phyloP scores from a whole-genome alignment of 2,329 filamentous ascomycete genomes.

The Clarireedia sp. region DNA sequence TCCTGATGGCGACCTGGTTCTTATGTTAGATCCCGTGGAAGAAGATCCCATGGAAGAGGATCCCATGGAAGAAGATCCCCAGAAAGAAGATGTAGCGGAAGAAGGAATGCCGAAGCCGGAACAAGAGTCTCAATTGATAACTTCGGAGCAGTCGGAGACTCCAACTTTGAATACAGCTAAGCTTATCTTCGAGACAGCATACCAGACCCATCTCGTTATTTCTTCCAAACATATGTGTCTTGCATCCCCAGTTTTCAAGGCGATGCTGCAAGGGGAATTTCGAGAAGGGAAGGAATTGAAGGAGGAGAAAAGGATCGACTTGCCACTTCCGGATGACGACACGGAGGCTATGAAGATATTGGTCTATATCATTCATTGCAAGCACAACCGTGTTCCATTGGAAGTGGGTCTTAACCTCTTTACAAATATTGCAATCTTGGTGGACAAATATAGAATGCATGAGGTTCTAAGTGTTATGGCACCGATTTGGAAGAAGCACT shows the following conservation, averaged over 20 bases:
- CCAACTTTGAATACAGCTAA: neutral
- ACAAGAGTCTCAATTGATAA: neutral
- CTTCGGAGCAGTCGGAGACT: neutral
- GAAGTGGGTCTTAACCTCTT: neutral
- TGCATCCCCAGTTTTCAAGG: neutral
- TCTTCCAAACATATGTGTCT: constrained; percentile 3
- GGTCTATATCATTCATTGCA: neutral
- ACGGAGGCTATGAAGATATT: neutral
- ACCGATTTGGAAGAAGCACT: neutral
- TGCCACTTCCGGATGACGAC: constrained; percentile 1
- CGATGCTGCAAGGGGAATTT: neutral
- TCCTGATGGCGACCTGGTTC: neutral
- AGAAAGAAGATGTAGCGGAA: too few species aligned
- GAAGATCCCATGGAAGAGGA: too few species aligned
- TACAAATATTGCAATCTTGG: neutral
- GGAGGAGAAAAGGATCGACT: neutral
- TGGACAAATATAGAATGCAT: neutral
- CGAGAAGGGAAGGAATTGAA: neutral
- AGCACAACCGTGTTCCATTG: neutral
- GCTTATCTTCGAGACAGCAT: neutral
- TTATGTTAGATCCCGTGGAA: neutral
- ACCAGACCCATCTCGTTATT: neutral
- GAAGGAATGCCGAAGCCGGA: neutral
- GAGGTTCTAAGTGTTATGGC: neutral
- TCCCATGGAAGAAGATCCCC: too few species aligned